phyloP scores from a whole-genome alignment of 75 land plant species.

The Pinus tabuliformis region DNA sequence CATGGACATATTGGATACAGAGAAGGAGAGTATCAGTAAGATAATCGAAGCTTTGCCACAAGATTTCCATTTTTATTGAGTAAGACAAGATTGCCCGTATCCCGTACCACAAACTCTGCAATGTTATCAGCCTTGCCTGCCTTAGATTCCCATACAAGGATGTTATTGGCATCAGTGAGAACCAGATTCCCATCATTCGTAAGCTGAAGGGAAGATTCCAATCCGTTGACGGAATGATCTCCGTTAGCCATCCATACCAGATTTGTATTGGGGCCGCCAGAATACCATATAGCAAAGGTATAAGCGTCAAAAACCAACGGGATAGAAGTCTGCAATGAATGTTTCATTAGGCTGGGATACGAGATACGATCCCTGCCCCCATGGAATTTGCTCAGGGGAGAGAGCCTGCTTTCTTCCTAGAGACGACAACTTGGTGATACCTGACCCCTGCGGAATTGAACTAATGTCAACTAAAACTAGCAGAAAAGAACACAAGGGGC shows the following conservation, averaged over 20 bases:
- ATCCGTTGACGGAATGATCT: conserved; percentile 37
- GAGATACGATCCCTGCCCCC: too few relatives aligned
- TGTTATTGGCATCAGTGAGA: conserved; percentile 29
- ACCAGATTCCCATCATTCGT: conserved; percentile 24
- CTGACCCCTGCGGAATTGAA: too few relatives aligned
- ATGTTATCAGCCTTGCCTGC: conserved; percentile 3
- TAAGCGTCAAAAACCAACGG: conserved; percentile 27
- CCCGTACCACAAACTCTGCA: conserved; percentile 15
- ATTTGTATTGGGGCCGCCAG: conserved; percentile 16
- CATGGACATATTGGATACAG: too few relatives aligned
- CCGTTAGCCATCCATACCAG: conserved; percentile 53
- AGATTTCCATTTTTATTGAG: conserved; percentile 12
- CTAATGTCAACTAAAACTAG: too few relatives aligned
- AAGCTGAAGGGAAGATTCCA: conserved; percentile 26
- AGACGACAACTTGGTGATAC: too few relatives aligned
- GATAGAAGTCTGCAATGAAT: conserved; percentile 38
- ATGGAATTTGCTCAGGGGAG: too few relatives aligned
- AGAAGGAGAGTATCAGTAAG: conserved; percentile 55
- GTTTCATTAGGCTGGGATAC: background rate
- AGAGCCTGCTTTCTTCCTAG: too few relatives aligned
- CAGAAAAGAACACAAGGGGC: too few relatives aligned
- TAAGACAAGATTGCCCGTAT: conserved; percentile 54
- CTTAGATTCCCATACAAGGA: conserved; percentile 30
- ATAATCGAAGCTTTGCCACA: conserved; percentile 57
- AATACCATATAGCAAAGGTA: conserved; percentile 46